These are phyloP conservation scores for Dothiorella sarmentorum DNA, from an alignment of 2,329 filamentous ascomycete genomes.

Conservation along the genomic window DNA sequence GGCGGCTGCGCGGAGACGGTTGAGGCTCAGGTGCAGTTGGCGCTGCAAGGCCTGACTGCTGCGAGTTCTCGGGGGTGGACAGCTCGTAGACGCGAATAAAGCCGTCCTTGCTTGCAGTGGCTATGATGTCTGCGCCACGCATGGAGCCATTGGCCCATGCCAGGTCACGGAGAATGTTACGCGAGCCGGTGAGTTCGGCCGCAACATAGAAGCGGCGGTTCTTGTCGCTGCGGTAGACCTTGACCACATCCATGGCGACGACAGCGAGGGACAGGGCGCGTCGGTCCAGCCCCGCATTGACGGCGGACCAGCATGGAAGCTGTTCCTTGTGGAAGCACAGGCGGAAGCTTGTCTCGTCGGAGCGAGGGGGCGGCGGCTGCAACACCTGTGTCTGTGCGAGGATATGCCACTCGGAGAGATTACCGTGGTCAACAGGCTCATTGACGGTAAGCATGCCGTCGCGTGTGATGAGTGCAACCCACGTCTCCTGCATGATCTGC, in stretches of 20 bases:
- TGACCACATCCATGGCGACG: constrained; percentile 78
- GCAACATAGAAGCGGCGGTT: constrained; percentile 81
- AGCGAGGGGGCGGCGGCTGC: constrained; percentile 61
- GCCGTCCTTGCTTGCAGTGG: constrained; percentile 90
- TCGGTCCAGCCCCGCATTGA: constrained; percentile 75
- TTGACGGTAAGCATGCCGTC: constrained; percentile 77
- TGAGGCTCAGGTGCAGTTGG: constrained; percentile 12
- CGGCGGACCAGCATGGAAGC: constrained; percentile 71
- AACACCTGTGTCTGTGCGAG: constrained; percentile 76
- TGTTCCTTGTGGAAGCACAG: constrained; percentile 87
- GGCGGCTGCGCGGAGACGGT: constrained; percentile 13
- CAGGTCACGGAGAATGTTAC: constrained; percentile 70
- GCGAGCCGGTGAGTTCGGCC: constrained; percentile 69
- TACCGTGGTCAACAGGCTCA: constrained; percentile 82
- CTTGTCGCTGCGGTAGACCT: constrained; percentile 74
- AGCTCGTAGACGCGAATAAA: constrained; percentile 84
- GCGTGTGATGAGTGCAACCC: constrained; percentile 78
- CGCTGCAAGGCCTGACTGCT: constrained; percentile 29
- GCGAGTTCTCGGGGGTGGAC: constrained; percentile 54
- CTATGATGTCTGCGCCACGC: constrained; percentile 83
- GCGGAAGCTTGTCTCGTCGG: constrained; percentile 82
- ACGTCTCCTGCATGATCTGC: constrained; percentile 78
- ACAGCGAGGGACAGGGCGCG: constrained; percentile 80
- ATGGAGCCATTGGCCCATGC: constrained; percentile 92
- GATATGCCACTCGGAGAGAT: constrained; percentile 69